Evolutionary conservation across 176 grass and related monocot genomes (phyloP), one percentile per base, ranked within the genome.

Genomic region (Aegilops bicornis): DNA sequence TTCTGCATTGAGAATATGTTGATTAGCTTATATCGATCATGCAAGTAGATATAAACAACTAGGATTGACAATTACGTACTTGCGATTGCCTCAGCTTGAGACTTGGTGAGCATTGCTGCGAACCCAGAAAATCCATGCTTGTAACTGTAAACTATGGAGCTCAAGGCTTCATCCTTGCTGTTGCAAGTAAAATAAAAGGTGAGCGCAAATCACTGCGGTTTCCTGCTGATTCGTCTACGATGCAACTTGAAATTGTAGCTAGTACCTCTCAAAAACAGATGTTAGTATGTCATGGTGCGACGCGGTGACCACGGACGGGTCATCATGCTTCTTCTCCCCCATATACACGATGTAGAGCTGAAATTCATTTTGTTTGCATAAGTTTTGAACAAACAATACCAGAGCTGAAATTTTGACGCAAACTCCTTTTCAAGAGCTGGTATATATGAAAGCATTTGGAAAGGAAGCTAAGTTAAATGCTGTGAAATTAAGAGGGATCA

Each of bases 301-400:
- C 1, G 73, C 50, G 2, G 52, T 83, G 20, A 78, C 73, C 6
- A 37, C 10, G 0, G 52, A 69, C 1, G 87, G 80, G 27, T 88
- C 73, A 7, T 88, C 36, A 2, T 83, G 64, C 10, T 83, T 77
- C 80, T 83, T 88, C 5, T 88, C 63, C 24, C 86, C 86, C 80
- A 82, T 82, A 9, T 88, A 82, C 32, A 82, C 79, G 2, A 83
- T 83, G 35, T 78, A 83, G 3, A 88, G 80, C 87, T 88, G 64
- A 47, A 62, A 52, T 52, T 52, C 14, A 52, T 52, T 52, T 52
- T 52, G 48, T 52, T 52, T 17, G 48, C 48, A 52, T 17, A 52
- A 52, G 48, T 16, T 52, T 52, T 52, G 5, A 52, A 16, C 48
- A 17, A 52, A 52, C 48, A 16, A 52, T 52, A 48, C 47, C 4